Evolutionary conservation across 805 yeast species (phyloP).

Genomic region (Metschnikowia dekortorum): DNA sequence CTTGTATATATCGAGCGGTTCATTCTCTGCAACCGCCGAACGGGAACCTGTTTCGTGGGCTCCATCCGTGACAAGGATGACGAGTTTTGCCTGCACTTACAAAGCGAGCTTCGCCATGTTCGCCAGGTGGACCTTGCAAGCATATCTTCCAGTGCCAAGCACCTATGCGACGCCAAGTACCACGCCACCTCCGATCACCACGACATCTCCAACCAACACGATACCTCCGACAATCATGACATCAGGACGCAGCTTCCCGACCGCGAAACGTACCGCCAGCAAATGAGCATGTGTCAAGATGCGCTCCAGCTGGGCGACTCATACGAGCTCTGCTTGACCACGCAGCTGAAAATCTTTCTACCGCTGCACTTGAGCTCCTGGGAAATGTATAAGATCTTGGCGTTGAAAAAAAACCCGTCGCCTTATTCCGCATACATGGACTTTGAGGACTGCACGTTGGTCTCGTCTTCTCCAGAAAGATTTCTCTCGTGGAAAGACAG

Average conservation of each 20-base stretch:
- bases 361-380: slow-evolving; percentile 56
- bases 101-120: slow-evolving; percentile 8
- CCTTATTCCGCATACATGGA: slow-evolving; percentile 84
- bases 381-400: slow-evolving; percentile 73
- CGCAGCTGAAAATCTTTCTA: slow-evolving; percentile 58
- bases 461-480: slow-evolving; percentile 93
- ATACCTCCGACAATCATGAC: slow-evolving; percentile 16
- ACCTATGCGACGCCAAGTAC: slow-evolving; percentile 20
- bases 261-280: slow-evolving; percentile 46
- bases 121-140: slow-evolving; percentile 15
- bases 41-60: slow-evolving; percentile 45
- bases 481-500: slow-evolving; percentile 72
- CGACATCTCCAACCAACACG: no score
- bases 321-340: slow-evolving; percentile 88
- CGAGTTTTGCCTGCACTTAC: slow-evolving; percentile 27
- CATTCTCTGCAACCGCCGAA: slow-evolving; percentile 49
- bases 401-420: slow-evolving; percentile 70
- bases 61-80: slow-evolving; percentile 38
- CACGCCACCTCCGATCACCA: slow-evolving; percentile 17
- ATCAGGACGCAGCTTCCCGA: slow-evolving; percentile 46
- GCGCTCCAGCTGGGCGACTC: slow-evolving; percentile 78
- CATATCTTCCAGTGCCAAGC: slow-evolving; percentile 24
- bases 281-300: slow-evolving; percentile 62
- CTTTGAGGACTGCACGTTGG: slow-evolving; percentile 57
- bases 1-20: slow-evolving; percentile 66